Evolutionary conservation across 2,329 filamentous ascomycete genomes (phyloP).

Genomic region (Claviceps paspali): DNA sequence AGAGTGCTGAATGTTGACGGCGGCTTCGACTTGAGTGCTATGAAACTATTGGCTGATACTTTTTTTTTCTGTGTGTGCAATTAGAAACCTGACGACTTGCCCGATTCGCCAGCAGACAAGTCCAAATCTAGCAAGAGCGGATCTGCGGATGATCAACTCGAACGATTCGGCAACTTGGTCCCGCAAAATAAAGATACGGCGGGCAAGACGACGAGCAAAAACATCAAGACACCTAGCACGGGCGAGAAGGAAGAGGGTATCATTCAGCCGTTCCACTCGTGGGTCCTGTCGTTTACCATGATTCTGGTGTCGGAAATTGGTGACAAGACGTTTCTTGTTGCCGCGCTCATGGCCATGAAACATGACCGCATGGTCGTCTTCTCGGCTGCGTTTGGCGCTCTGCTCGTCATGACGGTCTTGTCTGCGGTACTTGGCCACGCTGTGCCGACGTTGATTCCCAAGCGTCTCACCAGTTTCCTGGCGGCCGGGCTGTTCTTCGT

Average conservation of each 20-base stretch:
- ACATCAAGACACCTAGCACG: constrained; percentile 13
- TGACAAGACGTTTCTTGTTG: constrained; percentile 96
- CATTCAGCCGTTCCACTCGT: constrained; percentile 74
- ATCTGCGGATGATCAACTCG: constrained; percentile 17
- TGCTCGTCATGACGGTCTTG: constrained; percentile 87
- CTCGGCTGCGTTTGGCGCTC: constrained; percentile 78
- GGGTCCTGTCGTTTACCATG: constrained; percentile 87
- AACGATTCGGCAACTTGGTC: background rate
- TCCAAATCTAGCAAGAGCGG: constrained; percentile 50
- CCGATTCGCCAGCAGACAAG: constrained; percentile 61
- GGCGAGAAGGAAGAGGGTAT: constrained; percentile 39
- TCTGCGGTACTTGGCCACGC: constrained; percentile 88
- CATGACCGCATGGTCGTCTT: constrained; percentile 89
- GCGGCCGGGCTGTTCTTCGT: constrained; percentile 76
- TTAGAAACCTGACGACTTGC: constrained; percentile 70
- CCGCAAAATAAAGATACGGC: constrained; percentile 9
- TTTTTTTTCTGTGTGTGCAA: no score
- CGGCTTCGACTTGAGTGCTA: no score
- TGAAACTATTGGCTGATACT: no score
- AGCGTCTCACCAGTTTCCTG: constrained; percentile 77
- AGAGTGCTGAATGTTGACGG: no score
- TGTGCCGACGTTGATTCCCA: constrained; percentile 77
- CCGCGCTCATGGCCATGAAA: constrained; percentile 98
- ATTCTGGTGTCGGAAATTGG: constrained; percentile 94
- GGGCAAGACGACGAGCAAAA: constrained; percentile 7